Base-by-base conservation (phyloP, 2,329 filamentous ascomycete species). In the Tetracladium maxilliforme region DNA sequence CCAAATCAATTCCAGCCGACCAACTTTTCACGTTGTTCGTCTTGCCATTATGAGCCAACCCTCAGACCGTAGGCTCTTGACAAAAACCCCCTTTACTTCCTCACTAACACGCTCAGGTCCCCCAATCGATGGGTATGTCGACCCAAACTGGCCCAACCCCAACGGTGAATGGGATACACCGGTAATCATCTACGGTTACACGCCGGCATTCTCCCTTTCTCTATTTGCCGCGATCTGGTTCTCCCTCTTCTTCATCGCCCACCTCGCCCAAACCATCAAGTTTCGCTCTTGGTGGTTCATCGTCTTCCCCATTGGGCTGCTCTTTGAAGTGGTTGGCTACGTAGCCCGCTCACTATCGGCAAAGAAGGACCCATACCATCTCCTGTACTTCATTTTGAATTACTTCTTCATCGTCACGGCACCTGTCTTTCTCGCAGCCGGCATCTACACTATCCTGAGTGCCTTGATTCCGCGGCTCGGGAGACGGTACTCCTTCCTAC, bases 341-440 rank as follows among this genome's bases (percentile, higher is more conserved):
- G 38, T 56, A 26, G 55, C 57, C 24, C 54, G 61, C 7, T 45
- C 48, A 3, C 50, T 64, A n/a, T 60, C 56, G 2, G 49, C 57
- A 14, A 51, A 55, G 33, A 45, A 54, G 22, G 51, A 67, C 31
- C 64, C 64, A 0, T 69, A 68, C 40, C 49, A 56, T 31, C 49
- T 68, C 10, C 44, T 58, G 19, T 69, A 57, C 48, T 70, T 70
- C 34, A 61, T 70, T 19, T 44, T 65, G 22, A 62, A 67, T 38
- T 70, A 69, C 48, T 70, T 70, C 50, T 66, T 66, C 49, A 66
- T 70, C 41, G 64, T 70, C 31, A 60, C 61, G 0, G 64, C 64
- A 0, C 65, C 65, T 2, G 65, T 70, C 19, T 64, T 70, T 37
- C 57, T 69, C 42, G 54, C 60, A 10, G 65, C 65, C 0, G 54